Evolutionary conservation across 805 yeast genomes (phyloP).

Genomic region (Saturnispora diversa): DNA sequence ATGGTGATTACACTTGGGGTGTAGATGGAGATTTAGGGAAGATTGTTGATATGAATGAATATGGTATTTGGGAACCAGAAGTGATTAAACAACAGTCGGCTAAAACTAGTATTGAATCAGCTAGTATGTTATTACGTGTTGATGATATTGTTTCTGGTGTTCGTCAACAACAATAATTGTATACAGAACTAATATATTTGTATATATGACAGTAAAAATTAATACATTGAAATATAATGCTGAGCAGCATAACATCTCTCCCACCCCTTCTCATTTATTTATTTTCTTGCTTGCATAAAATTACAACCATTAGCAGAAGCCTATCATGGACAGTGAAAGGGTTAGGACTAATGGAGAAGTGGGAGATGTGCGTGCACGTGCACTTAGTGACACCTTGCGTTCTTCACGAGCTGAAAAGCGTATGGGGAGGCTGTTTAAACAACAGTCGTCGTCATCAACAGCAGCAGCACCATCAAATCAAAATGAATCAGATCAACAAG

Average conservation of each 20-base stretch:
- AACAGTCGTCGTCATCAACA: conserved; percentile 11
- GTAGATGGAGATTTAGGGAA: conserved; percentile 93
- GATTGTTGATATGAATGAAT: conserved; percentile 88
- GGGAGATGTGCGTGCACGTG: neutral
- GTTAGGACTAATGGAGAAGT: neutral
- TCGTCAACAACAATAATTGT: conserved; percentile 32
- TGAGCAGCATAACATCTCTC: too few species aligned
- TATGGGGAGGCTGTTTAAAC: conserved; percentile 30
- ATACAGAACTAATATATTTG: too few species aligned
- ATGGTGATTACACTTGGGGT: conserved; percentile 79
- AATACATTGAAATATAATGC: too few species aligned
- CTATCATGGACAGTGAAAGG: conserved; percentile 4
- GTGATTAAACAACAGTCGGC: conserved; percentile 94
- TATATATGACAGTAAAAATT: too few species aligned
- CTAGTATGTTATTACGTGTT: conserved; percentile 87
- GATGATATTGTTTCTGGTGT: conserved; percentile 98
- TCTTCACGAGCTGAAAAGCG: conserved; percentile 29
- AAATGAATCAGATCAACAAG: conserved; percentile 3
- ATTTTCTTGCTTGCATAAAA: too few species aligned
- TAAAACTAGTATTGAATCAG: conserved; percentile 97
- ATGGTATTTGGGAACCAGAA: conserved; percentile 99
- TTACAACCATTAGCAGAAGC: too few species aligned
- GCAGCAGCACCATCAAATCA: conserved; percentile 6
- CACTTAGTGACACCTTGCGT: conserved; percentile 4
- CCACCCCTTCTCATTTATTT: too few species aligned